These are phyloP conservation scores for Glycine soja DNA, from an alignment of 306 rosid genomes.

Conservation along the genomic window DNA sequence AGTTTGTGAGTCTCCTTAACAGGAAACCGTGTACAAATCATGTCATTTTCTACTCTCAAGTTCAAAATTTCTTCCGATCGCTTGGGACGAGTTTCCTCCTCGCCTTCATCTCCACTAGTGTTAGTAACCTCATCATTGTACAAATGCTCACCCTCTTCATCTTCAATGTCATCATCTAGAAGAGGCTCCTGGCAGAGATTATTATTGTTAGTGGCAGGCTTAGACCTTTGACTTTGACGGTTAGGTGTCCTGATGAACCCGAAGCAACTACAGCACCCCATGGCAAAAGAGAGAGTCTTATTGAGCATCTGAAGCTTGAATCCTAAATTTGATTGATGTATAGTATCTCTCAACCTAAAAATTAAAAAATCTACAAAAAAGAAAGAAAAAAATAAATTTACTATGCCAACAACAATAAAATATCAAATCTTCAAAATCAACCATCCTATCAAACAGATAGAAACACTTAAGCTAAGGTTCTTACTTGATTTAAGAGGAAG, in stretches of 20 bases:
- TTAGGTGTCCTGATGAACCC: conserved; percentile 68
- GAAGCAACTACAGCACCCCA: conserved; percentile 92
- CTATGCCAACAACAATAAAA: conserved; percentile 38
- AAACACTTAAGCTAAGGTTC: neutral
- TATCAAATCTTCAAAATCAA: neutral
- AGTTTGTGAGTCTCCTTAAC: conserved; percentile 84
- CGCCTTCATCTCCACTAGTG: conserved; percentile 66
- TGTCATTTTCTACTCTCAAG: conserved; percentile 67
- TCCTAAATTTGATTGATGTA: conserved; percentile 40
- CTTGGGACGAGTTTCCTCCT: conserved; percentile 57
- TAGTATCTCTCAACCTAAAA: conserved; percentile 50
- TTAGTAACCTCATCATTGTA: conserved; percentile 59
- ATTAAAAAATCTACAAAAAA: conserved; percentile 46
- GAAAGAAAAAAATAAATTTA: neutral
- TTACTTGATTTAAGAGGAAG: conserved; percentile 53
- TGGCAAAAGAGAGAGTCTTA: conserved; percentile 61
- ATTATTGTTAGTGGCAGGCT: conserved; percentile 46
- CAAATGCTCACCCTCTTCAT: conserved; percentile 58
- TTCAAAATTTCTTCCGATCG: conserved; percentile 83
- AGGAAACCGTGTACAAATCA: conserved; percentile 89
- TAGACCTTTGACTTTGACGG: conserved; percentile 40
- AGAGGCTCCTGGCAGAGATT: conserved; percentile 65
- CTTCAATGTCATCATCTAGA: conserved; percentile 72
- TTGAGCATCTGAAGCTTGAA: conserved; percentile 63
- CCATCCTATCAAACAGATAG: neutral